phyloP scores from a whole-genome alignment of 2,329 filamentous ascomycete species.

The Penicillium sclerotigenum region DNA sequence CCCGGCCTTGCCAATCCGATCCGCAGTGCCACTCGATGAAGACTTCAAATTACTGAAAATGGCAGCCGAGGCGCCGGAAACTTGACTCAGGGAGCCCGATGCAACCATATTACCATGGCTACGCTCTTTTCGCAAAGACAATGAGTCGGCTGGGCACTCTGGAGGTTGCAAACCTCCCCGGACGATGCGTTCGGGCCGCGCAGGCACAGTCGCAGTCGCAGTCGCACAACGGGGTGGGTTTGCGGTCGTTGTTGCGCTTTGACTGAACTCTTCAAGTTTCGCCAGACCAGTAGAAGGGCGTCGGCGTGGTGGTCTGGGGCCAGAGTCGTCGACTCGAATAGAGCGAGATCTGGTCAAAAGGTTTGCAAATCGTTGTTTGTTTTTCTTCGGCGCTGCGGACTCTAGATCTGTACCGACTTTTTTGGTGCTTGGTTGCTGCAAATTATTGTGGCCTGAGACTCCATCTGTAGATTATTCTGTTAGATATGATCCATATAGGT shows the following conservation, averaged over 20 bases:
- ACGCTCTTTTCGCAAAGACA: slow-evolving; percentile 36
- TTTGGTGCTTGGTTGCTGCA: slow-evolving; percentile 23
- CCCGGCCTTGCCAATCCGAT: slow-evolving; percentile 66
- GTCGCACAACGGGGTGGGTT: slow-evolving; percentile 61
- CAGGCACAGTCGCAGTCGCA: slow-evolving; percentile 56
- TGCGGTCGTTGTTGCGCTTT: slow-evolving; percentile 38
- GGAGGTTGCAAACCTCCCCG: slow-evolving; percentile 61
- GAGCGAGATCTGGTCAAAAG: slow-evolving; percentile 46
- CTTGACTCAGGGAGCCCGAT: slow-evolving; percentile 47
- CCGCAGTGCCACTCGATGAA: slow-evolving; percentile 70
- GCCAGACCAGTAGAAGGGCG: slow-evolving; percentile 42
- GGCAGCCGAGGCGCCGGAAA: slow-evolving; percentile 55
- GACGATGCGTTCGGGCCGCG: slow-evolving; percentile 65
- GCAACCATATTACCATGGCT: slow-evolving; percentile 41
- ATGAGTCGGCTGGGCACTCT: slow-evolving; percentile 54
- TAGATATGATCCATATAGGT: neutral
- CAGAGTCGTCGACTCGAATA: slow-evolving; percentile 43
- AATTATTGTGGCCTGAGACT: slow-evolving; percentile 19
- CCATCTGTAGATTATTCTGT: slow-evolving; percentile 19
- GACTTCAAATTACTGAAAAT: slow-evolving; percentile 73
- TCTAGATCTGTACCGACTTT: slow-evolving; percentile 31
- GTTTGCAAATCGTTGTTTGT: slow-evolving; percentile 45
- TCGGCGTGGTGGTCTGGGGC: slow-evolving; percentile 30
- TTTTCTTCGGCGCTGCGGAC: slow-evolving; percentile 36
- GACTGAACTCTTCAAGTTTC: slow-evolving; percentile 37